Base-by-base conservation (phyloP, 495 filamentous ascomycete species). In the Talaromyces proteolyticus region DNA sequence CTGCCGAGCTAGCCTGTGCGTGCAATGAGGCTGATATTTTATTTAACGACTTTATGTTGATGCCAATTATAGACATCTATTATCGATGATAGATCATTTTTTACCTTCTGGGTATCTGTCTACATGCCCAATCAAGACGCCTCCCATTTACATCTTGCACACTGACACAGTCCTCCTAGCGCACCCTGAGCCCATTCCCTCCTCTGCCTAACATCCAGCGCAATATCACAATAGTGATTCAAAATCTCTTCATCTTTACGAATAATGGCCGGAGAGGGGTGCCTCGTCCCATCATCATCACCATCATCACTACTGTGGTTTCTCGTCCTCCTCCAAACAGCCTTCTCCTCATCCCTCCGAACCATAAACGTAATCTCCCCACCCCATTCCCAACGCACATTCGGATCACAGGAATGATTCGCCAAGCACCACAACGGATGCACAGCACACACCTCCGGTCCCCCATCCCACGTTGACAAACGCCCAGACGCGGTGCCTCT, bases 401-500 rank as follows among this genome's bases (percentile, higher is more conserved):
- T 96, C 10, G 93, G 93, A 63, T 94, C 82, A 65, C 93, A 98
- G 52, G 85, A 86, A 65, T 98, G 94, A 53, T 98, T 98, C 12
- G 91, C 92, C 34, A 89, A 63, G 64, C 79, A 87, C 81, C 86
- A 89, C 26, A 87, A 63, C 46, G 83, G 81, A 63, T 89, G 85
- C 42, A 88, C 86, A 23, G 89, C 89, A 36, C 84, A 85, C 8
- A 93, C 79, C 50, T 93, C 88, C 0, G 89, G 89, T 17, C 85
- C 74, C 16, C 89, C 80, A 56, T 89, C 86, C 59, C 78, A 76
- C 0, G 71, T 77, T 25, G 80, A 85, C 48, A 93, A 78, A 6
- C 89, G 74, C 3, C 89, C 93, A 3, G 88, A 93, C 0, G 93
- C 92, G 0, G 90, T 93, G 37, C 89, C 92, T 7, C 93, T 79